Base-by-base conservation (phyloP, 1,139 yeast species). In the Saccharomyces hybrid region DNA sequence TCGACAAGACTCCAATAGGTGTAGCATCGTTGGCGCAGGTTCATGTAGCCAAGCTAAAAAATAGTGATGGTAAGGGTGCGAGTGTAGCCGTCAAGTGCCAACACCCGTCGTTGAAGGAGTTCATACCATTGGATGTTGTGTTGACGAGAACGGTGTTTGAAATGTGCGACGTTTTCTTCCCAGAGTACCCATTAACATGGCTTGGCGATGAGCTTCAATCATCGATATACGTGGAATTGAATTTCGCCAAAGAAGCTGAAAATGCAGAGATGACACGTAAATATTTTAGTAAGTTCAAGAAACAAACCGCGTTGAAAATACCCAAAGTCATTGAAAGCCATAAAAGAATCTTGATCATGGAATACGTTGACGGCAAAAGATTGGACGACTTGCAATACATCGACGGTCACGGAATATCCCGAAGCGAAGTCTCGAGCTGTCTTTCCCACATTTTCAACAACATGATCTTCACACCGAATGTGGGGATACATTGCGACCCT, bases 11-110 rank as follows among this genome's bases (percentile, higher is more conserved):
- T 14, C 99, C 99, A 0, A 82, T 93, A 48, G 99, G 99, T 1
- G 96, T 90, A 12, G 99, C 99, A 0, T 88, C 97, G 1, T 76
- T 93, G 61, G 99, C 99, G 0, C 99, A 93, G 67, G 99, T 93
- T 8, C 99, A 93, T 71, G 74, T 77, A 48, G 99, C 96, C 0
- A 78, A 71, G 1, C 70, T 91, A 55, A 78, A 75, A 56, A 38
- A 11, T 16, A 73, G 71, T 2, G 78, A 76, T 3, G 90, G 89
- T 1, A 14, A 47, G n/a, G 49, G 49, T 19, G 80, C 84, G 61
- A 80, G 78, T 63, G 98, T 91, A 1, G 99, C 99, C 0, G 96
- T 93, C 26, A 93, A 95, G 67, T 80, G 93, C 46, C 99, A 93
- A 68, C 99, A 93, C 71, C 99, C 99, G 0, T 79, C 90, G 5